Conservation (phyloP, 2,329 filamentous ascomycete genomes). For the Verticillium zaregamsianum region DNA sequence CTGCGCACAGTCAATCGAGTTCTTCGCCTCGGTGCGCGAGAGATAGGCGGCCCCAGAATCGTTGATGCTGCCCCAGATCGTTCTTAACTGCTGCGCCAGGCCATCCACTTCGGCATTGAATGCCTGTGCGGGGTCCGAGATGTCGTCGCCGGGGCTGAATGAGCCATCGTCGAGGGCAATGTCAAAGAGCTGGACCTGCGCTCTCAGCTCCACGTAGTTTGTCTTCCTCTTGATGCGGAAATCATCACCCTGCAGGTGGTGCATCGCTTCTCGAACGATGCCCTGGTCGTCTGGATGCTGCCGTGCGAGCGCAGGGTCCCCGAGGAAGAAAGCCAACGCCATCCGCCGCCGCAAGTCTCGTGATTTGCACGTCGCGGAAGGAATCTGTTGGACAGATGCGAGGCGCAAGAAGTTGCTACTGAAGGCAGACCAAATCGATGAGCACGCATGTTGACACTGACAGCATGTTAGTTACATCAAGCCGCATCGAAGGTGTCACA, state of each 20-base stretch:
- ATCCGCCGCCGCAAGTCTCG: constrained; percentile 59
- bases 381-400: not conserved
- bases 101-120: constrained; percentile 72
- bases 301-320: constrained; percentile 37
- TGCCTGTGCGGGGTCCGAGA: constrained; percentile 22
- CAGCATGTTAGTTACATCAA: constrained; percentile 8
- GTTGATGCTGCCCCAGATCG: constrained; percentile 58
- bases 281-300: constrained; percentile 36
- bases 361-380: not conserved
- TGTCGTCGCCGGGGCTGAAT: constrained; percentile 23
- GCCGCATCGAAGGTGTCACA: too few relatives aligned
- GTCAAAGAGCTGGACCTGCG: constrained; percentile 66
- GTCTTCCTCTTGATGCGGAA: constrained; percentile 53
- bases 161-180: constrained; percentile 65
- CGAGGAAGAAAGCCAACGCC: constrained; percentile 60
- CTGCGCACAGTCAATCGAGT: constrained; percentile 67
- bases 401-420: not conserved
- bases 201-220: constrained; percentile 65
- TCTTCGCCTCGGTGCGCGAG: constrained; percentile 72
- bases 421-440: not conserved
- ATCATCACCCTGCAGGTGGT: constrained; percentile 40
- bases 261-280: constrained; percentile 37
- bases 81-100: constrained; percentile 56
- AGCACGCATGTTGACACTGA: constrained; percentile 45
- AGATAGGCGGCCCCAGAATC: constrained; percentile 72